phyloP scores from a whole-genome alignment of 139 green algal genomes.

The Micractinium sp. region DNA sequence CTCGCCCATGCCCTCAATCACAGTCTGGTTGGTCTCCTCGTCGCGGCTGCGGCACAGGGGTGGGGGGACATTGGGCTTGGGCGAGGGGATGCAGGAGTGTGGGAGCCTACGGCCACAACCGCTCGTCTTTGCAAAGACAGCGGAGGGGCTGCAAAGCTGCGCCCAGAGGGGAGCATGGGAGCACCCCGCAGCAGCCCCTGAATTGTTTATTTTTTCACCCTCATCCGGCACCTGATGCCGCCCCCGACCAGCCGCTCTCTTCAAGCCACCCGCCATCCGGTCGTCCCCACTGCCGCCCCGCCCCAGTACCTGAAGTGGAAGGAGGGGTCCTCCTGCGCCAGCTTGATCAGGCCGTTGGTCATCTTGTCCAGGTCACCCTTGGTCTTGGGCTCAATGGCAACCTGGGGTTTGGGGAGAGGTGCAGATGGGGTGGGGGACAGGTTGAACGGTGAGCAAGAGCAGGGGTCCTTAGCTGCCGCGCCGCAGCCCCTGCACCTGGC shows the following conservation, averaged over 20 bases:
- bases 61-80: not conserved
- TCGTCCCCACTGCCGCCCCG: no score
- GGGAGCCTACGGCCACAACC: no score
- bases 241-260: no score
- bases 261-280: no score
- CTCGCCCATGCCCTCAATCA: slow-evolving; percentile 99
- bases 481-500: no score
- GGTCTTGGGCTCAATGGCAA: slow-evolving; percentile 98
- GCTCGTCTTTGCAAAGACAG: not conserved
- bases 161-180: no score
- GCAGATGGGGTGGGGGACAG: not conserved
- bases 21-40: slow-evolving; percentile 95
- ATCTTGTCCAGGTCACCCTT: slow-evolving; percentile 99
- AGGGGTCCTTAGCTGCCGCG: not conserved
- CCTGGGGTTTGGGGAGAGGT: slow-evolving; percentile 29
- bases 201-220: no score
- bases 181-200: no score
- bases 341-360: slow-evolving; percentile 93
- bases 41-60: slow-evolving; percentile 66
- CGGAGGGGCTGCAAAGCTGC: not conserved
- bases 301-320: slow-evolving; percentile 82
- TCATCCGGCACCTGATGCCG: no score
- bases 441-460: not conserved
- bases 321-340: slow-evolving; percentile 97
- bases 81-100: no score